Conservation (phyloP, 805 yeast genomes). For the Yarrowia deformans region DNA sequence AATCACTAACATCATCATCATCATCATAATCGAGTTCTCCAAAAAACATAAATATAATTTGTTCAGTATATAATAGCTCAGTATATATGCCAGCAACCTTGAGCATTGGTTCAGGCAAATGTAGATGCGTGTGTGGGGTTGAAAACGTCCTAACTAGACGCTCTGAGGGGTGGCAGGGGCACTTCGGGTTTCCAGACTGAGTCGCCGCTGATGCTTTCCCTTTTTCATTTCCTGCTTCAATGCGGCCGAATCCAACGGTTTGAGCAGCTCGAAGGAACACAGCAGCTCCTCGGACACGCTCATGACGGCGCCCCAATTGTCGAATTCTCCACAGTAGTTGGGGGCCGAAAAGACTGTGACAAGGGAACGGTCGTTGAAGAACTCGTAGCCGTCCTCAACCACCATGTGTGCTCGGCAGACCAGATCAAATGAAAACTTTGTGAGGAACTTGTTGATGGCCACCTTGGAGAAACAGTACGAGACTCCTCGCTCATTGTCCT, state of each 20-base stretch:
- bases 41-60: slow-evolving; percentile 14
- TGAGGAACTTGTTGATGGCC: slow-evolving; percentile 77
- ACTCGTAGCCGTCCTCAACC: slow-evolving; percentile 81
- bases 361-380: slow-evolving; percentile 72
- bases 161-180: slow-evolving; percentile 39
- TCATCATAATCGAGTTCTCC: neutral
- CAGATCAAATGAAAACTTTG: slow-evolving; percentile 77
- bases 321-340: slow-evolving; percentile 75
- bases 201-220: slow-evolving; percentile 85
- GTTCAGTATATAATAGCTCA: slow-evolving; percentile 34
- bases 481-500: slow-evolving; percentile 85
- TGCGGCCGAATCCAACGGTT: slow-evolving; percentile 92
- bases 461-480: slow-evolving; percentile 80
- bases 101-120: slow-evolving; percentile 34
- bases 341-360: slow-evolving; percentile 78
- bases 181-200: slow-evolving; percentile 49
- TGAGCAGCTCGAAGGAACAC: slow-evolving; percentile 90
- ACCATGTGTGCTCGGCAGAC: slow-evolving; percentile 91
- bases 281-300: slow-evolving; percentile 86
- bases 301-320: slow-evolving; percentile 97
- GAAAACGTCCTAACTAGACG: slow-evolving; percentile 17
- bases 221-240: slow-evolving; percentile 92
- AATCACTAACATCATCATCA: no score
- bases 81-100: slow-evolving; percentile 34
- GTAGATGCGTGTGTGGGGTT: slow-evolving; percentile 20